Base-by-base conservation (phyloP, 2,329 filamentous ascomycete genomes). In the Spiromastix sp. region DNA sequence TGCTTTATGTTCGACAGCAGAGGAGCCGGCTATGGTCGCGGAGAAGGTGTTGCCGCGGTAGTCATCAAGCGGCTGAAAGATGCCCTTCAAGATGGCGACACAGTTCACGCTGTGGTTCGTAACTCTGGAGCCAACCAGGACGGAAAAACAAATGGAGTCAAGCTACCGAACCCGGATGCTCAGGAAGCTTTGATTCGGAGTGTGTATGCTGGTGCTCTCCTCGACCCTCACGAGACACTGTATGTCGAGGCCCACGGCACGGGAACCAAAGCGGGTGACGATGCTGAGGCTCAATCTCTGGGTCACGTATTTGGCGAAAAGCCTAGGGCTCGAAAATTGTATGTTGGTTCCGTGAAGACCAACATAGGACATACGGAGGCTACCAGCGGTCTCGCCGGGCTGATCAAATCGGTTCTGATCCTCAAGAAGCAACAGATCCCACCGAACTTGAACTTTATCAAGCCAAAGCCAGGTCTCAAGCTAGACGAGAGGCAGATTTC, bases 181-280 rank as follows among this genome's bases (percentile, higher is more conserved):
- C 57, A 60, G 28, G 30, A 44, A 5, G 37, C 36, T 5, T 32
- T 59, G 6, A 52, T 48, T 30, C 28, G 41, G n/a, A 32, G 47
- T 10, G 42, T 56, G 9, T 33, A 57, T 19, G 31, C 42, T 0
- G 24, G 42, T 2, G 48, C 54, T 13, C 43, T 42, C 3, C 36
- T 58, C 2, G 39, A 52, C 5, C 50, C 58, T 5, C 68, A 74
- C 29, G 78, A 85, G 44, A 71, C 87, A 37, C 74, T 74, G 56
- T 87, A 86, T 51, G 74, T 87, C 6, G 83, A 87, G 59, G 83
- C 86, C 76, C 82, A 89, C 56, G 82, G 80, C 12, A 89, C 82
- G 2, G 83, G 82, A 26, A 87, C 81, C 0, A 79, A 85, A 54
- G 81, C 79, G 21, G 83, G 81, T 41, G 83, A 87, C 47, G 75